These are phyloP conservation scores for Pyrenochaeta sp. DNA, from an alignment of 2,329 filamentous ascomycete species.

Conservation along the genomic window DNA sequence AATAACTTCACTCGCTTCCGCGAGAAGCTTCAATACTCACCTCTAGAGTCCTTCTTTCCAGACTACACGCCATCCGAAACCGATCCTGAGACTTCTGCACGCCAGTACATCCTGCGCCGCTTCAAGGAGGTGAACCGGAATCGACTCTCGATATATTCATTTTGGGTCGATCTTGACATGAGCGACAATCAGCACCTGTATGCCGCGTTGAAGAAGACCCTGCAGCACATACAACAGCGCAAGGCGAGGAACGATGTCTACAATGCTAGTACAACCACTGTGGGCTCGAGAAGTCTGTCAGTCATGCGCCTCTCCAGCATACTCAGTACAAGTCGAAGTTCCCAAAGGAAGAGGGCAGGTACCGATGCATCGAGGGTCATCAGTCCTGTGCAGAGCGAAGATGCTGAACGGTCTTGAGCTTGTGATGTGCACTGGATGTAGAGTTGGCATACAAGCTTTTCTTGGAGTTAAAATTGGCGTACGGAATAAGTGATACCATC, in stretches of 20 bases:
- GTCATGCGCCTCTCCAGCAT: conserved; percentile 7
- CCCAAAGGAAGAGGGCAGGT: conserved; percentile 3
- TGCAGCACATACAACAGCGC: conserved; percentile 41
- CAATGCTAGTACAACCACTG: conserved; percentile 19
- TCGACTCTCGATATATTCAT: conserved; percentile 41
- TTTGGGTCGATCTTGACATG: conserved; percentile 49
- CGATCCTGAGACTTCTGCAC: conserved; percentile 37
- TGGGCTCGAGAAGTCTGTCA: conserved; percentile 5
- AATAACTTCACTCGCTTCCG: conserved; percentile 48
- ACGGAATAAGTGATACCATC: background rate
- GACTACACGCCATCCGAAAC: conserved; percentile 30
- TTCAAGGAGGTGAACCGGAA: conserved; percentile 46
- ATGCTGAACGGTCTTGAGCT: background rate
- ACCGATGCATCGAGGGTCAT: conserved; percentile 1
- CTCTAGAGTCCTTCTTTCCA: conserved; percentile 39
- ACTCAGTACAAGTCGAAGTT: conserved; percentile 6
- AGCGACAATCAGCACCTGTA: conserved; percentile 47
- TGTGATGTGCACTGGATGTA: background rate
- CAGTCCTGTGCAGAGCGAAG: conserved; percentile 1
- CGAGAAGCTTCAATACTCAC: conserved; percentile 41
- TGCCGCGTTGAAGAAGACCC: conserved; percentile 45
- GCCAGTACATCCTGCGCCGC: conserved; percentile 41
- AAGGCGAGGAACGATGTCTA: conserved; percentile 40
- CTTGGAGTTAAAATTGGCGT: background rate
- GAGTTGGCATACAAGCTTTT: background rate